Percentiles rank a stretch among this genome's conserved stretches.
Evolutionary conservation across 495 filamentous ascomycete genomes (phyloP).

Genomic region (Aspergillus coremiiformis): DNA sequence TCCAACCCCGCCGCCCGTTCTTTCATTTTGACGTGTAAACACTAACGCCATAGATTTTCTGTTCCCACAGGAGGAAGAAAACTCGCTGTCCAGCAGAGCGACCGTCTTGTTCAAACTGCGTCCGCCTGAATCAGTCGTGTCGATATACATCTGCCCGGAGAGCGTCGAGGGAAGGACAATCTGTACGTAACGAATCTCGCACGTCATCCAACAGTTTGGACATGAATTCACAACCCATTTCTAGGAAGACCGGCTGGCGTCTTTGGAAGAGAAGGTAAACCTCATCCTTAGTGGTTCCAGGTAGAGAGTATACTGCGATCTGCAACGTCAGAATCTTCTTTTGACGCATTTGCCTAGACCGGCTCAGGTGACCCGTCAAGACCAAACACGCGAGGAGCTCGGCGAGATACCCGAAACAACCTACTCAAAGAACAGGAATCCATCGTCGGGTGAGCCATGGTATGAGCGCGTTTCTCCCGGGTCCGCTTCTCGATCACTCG

Average conservation of each 20-base stretch:
- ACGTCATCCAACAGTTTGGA: background rate
- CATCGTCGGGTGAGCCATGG: constrained; percentile 16
- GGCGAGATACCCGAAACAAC: constrained; percentile 8
- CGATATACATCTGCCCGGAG: constrained; percentile 28
- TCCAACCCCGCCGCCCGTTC: background rate
- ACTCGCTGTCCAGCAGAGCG: constrained; percentile 42
- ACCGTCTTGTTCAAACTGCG: constrained; percentile 39
- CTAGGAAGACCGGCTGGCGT: constrained; percentile 38
- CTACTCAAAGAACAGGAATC: constrained; percentile 13
- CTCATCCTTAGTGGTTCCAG: constrained; percentile 33
- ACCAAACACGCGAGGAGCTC: constrained; percentile 12
- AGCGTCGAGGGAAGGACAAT: constrained; percentile 24
- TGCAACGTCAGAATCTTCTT: constrained; percentile 1
- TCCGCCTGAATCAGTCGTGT: constrained; percentile 37
- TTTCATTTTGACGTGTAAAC: background rate
- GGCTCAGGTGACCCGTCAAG: constrained; percentile 3
- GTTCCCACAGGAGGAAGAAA: constrained; percentile 35
- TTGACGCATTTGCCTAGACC: constrained; percentile 12
- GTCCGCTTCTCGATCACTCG: constrained; percentile 22
- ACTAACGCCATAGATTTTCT: background rate
- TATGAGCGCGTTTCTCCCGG: constrained; percentile 1
- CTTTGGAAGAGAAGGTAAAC: constrained; percentile 43
- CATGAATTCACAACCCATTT: constrained; percentile 15
- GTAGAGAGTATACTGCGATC: constrained; percentile 10
- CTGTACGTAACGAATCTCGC: constrained; percentile 16